Conservation (phyloP, 75 land plant species). For the Adiantum capillusveneris region DNA sequence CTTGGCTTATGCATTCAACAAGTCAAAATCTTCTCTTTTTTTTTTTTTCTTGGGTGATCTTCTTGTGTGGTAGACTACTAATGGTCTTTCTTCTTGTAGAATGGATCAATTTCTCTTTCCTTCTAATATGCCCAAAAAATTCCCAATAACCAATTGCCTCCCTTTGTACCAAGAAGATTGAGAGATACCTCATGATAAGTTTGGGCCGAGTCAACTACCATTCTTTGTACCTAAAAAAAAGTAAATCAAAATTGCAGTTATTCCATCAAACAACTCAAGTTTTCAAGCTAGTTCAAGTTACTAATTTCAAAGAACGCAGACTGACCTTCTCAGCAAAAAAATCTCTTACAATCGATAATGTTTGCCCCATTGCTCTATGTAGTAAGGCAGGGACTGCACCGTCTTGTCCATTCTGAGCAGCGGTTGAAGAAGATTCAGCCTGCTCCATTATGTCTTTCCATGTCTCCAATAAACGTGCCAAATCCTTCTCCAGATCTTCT, state of each 20-base stretch:
- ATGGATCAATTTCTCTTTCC: too few relatives aligned
- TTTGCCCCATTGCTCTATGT: conserved; percentile 96
- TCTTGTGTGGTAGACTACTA: too few relatives aligned
- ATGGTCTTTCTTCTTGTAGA: too few relatives aligned
- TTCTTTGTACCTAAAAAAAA: conserved; percentile 53
- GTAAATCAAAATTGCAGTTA: not conserved
- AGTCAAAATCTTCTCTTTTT: too few relatives aligned
- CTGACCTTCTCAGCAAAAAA: conserved; percentile 76
- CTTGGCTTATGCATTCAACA: too few relatives aligned
- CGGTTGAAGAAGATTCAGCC: conserved; percentile 77
- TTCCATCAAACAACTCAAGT: too few relatives aligned
- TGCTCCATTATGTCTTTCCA: conserved; percentile 80
- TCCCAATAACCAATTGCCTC: too few relatives aligned
- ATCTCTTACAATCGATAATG: conserved; percentile 80
- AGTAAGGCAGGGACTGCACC: conserved; percentile 81
- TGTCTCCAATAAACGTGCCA: conserved; percentile 74
- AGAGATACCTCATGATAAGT: conserved; percentile 81
- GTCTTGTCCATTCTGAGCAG: conserved; percentile 69
- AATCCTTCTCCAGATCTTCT: conserved; percentile 83
- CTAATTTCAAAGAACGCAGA: conserved; percentile 1
- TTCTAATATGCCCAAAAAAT: too few relatives aligned
- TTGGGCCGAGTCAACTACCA: conserved; percentile 88
- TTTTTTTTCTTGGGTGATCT: too few relatives aligned
- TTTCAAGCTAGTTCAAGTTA: not conserved
- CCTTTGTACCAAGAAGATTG: not conserved